phyloP scores from a whole-genome alignment of 257 asterid species.

The Plectranthus barbatus region DNA sequence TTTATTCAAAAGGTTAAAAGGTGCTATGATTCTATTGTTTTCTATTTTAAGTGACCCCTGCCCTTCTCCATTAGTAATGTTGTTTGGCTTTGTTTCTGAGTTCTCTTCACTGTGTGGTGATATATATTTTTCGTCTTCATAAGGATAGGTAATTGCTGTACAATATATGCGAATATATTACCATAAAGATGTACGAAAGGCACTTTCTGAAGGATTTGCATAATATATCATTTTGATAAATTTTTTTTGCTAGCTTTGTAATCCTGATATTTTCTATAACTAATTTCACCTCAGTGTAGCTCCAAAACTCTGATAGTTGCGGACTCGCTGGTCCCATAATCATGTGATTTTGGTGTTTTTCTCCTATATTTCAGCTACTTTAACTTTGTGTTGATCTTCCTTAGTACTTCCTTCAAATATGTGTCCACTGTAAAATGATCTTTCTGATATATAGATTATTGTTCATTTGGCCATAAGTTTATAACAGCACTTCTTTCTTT shows the following conservation, averaged over 20 bases:
- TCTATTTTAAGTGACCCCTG: no score
- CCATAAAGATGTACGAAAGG: neutral
- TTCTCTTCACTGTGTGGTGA: neutral
- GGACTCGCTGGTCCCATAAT: neutral
- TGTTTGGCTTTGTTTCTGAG: no score
- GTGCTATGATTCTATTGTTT: no score
- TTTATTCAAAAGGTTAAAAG: neutral
- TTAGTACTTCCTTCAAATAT: neutral
- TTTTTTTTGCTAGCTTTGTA: neutral
- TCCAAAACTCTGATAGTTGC: neutral
- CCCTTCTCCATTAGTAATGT: no score
- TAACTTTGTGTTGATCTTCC: neutral
- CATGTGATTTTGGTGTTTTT: neutral
- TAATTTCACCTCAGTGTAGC: neutral
- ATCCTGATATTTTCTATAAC: neutral
- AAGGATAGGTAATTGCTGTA: neutral
- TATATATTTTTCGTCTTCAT: neutral
- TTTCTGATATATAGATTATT: neutral
- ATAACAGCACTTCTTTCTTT: constrained; percentile 6
- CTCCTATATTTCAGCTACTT: neutral
- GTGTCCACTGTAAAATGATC: neutral
- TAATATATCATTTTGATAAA: neutral
- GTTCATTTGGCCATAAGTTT: no score
- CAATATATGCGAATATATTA: neutral
- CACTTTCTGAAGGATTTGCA: neutral